Percentiles rank a stretch among this genome's conserved stretches.
Evolutionary conservation across 495 filamentous ascomycete genomes (phyloP).

Genomic region (Collariella sp.): DNA sequence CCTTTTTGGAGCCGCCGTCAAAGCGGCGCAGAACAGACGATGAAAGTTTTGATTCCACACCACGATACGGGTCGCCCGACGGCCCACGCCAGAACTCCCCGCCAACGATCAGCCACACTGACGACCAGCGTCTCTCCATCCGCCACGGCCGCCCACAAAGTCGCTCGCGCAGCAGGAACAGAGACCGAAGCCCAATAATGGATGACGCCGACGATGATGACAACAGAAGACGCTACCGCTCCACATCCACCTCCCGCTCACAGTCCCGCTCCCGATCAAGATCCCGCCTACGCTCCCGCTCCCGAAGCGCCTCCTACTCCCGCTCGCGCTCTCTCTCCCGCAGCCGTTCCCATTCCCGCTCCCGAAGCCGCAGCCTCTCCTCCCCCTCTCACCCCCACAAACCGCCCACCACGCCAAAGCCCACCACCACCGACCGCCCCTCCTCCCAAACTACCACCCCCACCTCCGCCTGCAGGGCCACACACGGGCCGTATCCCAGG

Average conservation of each 20-base stretch:
- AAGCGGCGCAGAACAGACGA: constrained; percentile 50
- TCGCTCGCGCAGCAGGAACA: constrained; percentile 24
- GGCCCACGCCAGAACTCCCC: neutral
- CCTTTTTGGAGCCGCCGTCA: constrained; percentile 32
- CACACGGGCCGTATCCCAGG: constrained; percentile 66
- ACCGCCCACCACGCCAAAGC: constrained; percentile 1
- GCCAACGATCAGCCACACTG: neutral
- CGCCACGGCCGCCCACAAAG: constrained; percentile 30
- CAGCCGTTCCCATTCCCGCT: constrained; percentile 15
- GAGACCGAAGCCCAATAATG: constrained; percentile 17
- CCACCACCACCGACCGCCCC: constrained; percentile 17
- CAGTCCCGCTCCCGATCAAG: constrained; percentile 26
- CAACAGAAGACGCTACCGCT: constrained; percentile 25
- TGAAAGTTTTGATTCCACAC: constrained; percentile 32
- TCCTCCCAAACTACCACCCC: constrained; percentile 31
- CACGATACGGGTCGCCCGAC: constrained; percentile 27
- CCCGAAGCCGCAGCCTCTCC: constrained; percentile 7
- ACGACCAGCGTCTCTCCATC: constrained; percentile 31
- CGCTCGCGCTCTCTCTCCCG: constrained; percentile 17
- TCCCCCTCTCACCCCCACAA: neutral
- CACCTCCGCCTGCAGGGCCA: constrained; percentile 57
- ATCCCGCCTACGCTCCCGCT: constrained; percentile 12
- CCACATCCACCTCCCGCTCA: constrained; percentile 33
- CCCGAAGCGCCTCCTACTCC: constrained; percentile 18
- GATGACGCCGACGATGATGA: constrained; percentile 7